Evolutionary conservation across 1,139 yeast species (phyloP).

Genomic region (Yamadazyma epiphylla): DNA sequence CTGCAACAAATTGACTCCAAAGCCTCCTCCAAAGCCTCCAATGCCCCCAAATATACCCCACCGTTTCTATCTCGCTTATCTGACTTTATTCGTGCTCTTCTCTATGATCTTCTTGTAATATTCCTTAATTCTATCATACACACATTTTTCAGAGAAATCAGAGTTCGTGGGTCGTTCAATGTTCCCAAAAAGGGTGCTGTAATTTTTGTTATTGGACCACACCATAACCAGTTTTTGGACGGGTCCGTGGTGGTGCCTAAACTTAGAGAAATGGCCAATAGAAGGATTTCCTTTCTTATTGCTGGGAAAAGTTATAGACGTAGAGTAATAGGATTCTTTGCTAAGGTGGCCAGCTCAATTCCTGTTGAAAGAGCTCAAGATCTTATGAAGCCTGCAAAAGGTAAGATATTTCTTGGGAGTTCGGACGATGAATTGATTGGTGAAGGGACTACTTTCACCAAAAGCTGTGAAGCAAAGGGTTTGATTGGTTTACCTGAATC

Average conservation of each 20-base stretch:
- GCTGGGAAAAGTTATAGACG: conserved; percentile 62
- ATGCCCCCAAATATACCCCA: too few species aligned
- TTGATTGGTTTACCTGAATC: conserved; percentile 59
- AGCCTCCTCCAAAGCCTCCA: too few species aligned
- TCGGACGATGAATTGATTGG: conserved; percentile 32
- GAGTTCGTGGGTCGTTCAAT: conserved; percentile 36
- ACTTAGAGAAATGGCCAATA: conserved; percentile 29
- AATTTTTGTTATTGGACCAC: conserved; percentile 45
- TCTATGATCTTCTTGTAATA: conserved; percentile 33
- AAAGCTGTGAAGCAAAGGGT: conserved; percentile 47
- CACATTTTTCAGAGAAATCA: conserved; percentile 43
- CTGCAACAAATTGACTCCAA: too few species aligned
- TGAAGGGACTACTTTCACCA: conserved; percentile 44
- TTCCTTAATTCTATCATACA: conserved; percentile 36
- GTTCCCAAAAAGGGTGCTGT: conserved; percentile 39
- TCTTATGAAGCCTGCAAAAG: conserved; percentile 42
- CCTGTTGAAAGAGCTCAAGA: conserved; percentile 79
- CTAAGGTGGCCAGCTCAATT: conserved; percentile 57
- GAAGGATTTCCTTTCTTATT: conserved; percentile 54
- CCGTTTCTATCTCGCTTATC: too few species aligned
- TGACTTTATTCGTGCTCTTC: conserved; percentile 8
- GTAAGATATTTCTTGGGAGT: conserved; percentile 35
- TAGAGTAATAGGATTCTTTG: conserved; percentile 51
- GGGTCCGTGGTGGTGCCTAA: conserved; percentile 39
- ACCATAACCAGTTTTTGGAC: conserved; percentile 45